Conservation (phyloP, 1,284 basidiomycete species). For the Pyrrhoderma noxium region DNA sequence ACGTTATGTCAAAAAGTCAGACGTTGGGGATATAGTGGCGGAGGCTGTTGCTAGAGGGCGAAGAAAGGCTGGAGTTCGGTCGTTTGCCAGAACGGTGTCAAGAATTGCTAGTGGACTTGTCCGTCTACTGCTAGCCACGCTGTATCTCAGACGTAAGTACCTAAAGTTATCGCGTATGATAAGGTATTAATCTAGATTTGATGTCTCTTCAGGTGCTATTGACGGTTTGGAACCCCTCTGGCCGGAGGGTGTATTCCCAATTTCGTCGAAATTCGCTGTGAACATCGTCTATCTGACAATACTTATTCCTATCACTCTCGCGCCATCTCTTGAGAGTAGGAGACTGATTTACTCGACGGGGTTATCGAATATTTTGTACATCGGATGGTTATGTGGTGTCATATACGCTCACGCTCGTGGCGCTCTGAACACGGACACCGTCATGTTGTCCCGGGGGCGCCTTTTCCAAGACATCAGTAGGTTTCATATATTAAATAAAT, state of each 20-base stretch:
- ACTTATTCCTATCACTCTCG: conserved; percentile 37
- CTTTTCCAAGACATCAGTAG: conserved; percentile 60
- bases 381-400: conserved; percentile 49
- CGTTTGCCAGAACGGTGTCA: conserved; percentile 34
- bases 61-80: conserved; percentile 38
- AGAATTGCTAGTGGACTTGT: conserved; percentile 37
- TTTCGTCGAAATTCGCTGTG: conserved; percentile 29
- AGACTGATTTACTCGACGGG: conserved; percentile 48
- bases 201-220: conserved; percentile 25
- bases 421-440: conserved; percentile 30
- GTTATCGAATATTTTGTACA: conserved; percentile 48
- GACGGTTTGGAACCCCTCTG: conserved; percentile 9
- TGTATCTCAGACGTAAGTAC: conserved; percentile 57
- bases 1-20: conserved; percentile 54
- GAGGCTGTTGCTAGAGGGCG: conserved; percentile 52
- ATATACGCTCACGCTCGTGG: conserved; percentile 43
- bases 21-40: conserved; percentile 55
- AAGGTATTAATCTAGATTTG: conserved; percentile 38
- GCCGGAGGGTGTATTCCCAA: conserved; percentile 28
- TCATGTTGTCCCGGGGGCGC: conserved; percentile 36
- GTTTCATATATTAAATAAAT: conserved; percentile 25
- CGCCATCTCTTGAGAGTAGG: conserved; percentile 45
- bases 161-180: neutral
- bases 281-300: conserved; percentile 31
- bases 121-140: conserved; percentile 43